Base-by-base conservation (phyloP, 192 early-diverging fungal genomes). In the Oehlia diaphana region DNA sequence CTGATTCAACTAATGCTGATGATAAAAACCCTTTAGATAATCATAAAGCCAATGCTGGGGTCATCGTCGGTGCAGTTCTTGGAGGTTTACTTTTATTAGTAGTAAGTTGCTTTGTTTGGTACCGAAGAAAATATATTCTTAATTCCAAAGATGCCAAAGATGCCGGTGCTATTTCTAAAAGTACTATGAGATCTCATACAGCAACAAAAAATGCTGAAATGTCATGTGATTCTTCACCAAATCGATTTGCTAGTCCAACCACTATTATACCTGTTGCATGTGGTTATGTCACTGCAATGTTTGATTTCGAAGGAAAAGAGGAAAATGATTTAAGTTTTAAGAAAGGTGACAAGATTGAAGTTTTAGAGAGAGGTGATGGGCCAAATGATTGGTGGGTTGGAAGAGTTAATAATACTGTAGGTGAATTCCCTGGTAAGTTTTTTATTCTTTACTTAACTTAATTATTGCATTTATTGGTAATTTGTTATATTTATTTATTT, bases 331-430 rank as follows among this genome's bases (percentile, higher is more conserved):
- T 87, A 53, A 74, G 49, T 12, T 87, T 87, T 50, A 61, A 42
- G 26, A 85, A 84, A 72, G 84, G 81, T 72, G 86, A 87, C 75
- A 61, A 49, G 7, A 87, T 87, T 77, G 84, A 85, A 66, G 58
- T 87, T 12, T 49, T 85, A 9, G 74, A 87, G 70, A 77, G 73
- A 72, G 83, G 84, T 6, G 69, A 66, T 19, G 84, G 82, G 39
- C 23, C 70, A 12, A 85, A 87, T 78, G 82, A 82, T 78, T 87
- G 86, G 86, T 87, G 86, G 86, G 79, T 83, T 47, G 86, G 86
- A 31, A 78, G 71, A 39, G 13, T 85, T 6, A 78, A 81, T 81
- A 83, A 81, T 1, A 7, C 12, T 39, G 39, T 79, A 16, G 77
- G 77, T 2, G 77, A 79, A 71, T 79, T 79, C 69, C 77, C 77